These are phyloP conservation scores for Fusarium oxysporum DNA, from an alignment of 2,329 filamentous ascomycete species.

Conservation along the genomic window DNA sequence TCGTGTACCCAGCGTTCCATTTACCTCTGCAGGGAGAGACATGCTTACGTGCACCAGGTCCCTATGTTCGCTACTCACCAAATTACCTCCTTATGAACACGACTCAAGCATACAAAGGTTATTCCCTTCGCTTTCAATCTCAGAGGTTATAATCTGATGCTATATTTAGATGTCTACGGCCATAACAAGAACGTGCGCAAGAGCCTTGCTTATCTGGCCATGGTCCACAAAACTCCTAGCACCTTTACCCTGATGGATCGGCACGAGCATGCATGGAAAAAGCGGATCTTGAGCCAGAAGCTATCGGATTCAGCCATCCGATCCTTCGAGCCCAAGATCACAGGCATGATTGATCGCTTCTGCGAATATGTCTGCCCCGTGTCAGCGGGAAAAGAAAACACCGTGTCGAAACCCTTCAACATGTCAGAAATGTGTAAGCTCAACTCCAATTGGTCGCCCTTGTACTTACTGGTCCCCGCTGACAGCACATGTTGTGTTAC, in stretches of 20 bases:
- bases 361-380: neutral
- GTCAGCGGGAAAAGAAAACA: neutral
- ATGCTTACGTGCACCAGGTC: neutral
- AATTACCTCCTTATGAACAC: conserved; percentile 1
- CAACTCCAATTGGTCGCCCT: neutral
- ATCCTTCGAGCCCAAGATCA: conserved; percentile 2
- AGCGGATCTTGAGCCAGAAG: conserved; percentile 10
- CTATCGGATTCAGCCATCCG: conserved; percentile 3
- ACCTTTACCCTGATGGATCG: conserved; percentile 6
- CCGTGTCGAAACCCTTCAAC: neutral
- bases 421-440: conserved; percentile 5
- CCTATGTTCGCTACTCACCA: conserved; percentile 1
- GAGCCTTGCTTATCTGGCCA: neutral
- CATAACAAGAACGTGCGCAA: conserved; percentile 7
- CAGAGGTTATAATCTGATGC: neutral
- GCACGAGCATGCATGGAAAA: conserved; percentile 4
- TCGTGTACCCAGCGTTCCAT: neutral
- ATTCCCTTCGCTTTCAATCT: neutral
- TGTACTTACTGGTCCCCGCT: neutral
- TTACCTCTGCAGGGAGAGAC: neutral
- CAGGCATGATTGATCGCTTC: neutral
- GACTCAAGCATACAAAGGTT: neutral
- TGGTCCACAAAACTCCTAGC: conserved; percentile 3
- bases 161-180: neutral
- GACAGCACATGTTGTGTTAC: neutral